Conservation (phyloP, 2,329 filamentous ascomycete species). For the Colletotrichum eremochloae region DNA sequence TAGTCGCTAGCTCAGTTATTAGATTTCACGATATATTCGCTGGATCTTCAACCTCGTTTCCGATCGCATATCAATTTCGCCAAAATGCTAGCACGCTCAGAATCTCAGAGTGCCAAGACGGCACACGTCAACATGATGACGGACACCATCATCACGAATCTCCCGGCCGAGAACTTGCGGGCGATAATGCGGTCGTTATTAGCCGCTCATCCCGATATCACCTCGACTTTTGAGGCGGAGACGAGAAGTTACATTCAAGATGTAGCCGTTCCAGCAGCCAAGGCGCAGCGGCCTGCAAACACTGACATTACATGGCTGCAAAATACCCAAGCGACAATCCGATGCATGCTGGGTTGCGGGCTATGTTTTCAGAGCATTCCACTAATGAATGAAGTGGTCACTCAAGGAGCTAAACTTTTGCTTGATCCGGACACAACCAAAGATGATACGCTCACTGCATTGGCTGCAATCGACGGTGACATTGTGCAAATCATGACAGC, state of each 20-base stretch:
- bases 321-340: constrained; percentile 43
- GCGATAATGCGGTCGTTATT: constrained; percentile 51
- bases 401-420: constrained; percentile 25
- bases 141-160: constrained; percentile 59
- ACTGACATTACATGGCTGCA: constrained; percentile 13
- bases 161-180: constrained; percentile 56
- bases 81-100: constrained; percentile 15
- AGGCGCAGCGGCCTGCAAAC: neutral
- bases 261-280: constrained; percentile 26
- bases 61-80: neutral
- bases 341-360: constrained; percentile 48
- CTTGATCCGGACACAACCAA: neutral
- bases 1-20: no score
- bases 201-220: constrained; percentile 47
- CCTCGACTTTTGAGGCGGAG: constrained; percentile 50
- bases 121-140: constrained; percentile 63
- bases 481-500: constrained; percentile 54
- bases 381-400: constrained; percentile 38
- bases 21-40: neutral
- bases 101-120: constrained; percentile 41
- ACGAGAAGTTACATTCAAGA: constrained; percentile 48
- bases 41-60: neutral
- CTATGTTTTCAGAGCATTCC: constrained; percentile 43
- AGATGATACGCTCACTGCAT: neutral
- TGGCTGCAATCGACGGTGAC: constrained; percentile 48